Base-by-base conservation (phyloP, 1,284 basidiomycete species). In the Trichosporon faecale region DNA sequence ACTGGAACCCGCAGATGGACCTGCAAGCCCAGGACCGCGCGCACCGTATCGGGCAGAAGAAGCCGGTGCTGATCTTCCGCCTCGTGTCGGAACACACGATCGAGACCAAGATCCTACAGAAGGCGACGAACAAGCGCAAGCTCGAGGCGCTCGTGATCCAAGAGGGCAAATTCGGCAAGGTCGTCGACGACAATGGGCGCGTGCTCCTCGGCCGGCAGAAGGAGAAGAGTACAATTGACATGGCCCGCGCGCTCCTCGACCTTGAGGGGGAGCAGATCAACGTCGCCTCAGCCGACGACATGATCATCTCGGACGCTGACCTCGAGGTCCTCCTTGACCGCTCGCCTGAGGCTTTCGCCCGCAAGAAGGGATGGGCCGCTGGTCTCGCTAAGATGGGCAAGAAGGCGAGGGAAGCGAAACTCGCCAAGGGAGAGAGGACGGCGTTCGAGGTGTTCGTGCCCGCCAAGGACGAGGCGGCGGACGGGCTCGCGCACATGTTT, bases 1-100 rank as follows among this genome's bases (percentile, higher is more conserved):
- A 97, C 80, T 96, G 95, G 94, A 84, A 98, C 78, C 95, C 95
- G 0, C 94, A 96, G 85, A 94, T 95, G 90, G 96, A 99, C 75
- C 86, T 94, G 4, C 95, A 99, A 82, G 96, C 96, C 0, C 94
- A 96, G 81, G 96, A 97, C 78, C 89, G 95, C 37, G 95, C 94
- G 0, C 95, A 98, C 82, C 90, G 95, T 7, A 98, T 98, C 70
- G 95, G 95, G 1, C 95, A 98, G 83, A 95, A 90, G 21, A 90
- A 86, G 74, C 92, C 93, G 1, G 92, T 95, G 67, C 86, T 95
- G 63, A 89, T 97, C 68, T 97, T 94, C 85, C 88, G 95, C 44
- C 86, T 98, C 0, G 90, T 97, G 37, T 91, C 89, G 37, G 90
- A 89, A 1, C 91, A 94, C 82, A 97, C 95, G 0, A 88, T 98